Evolutionary conservation across 2,329 filamentous ascomycete genomes (phyloP).

Genomic region (Fusarium palustre): DNA sequence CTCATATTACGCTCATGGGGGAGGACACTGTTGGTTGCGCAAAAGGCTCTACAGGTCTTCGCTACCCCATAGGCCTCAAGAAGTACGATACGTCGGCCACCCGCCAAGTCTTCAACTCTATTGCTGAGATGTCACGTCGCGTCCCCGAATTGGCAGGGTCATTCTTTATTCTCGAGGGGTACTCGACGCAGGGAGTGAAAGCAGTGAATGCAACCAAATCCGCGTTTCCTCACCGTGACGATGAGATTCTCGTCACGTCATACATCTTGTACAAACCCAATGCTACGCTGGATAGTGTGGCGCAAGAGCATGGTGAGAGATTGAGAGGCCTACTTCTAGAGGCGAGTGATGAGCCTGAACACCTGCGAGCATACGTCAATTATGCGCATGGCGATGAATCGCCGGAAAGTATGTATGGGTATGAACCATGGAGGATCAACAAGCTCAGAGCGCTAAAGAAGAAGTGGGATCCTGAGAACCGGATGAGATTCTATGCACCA

Average conservation of each 20-base stretch:
- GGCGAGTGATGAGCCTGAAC: conserved; percentile 20
- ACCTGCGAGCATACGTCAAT: conserved; percentile 32
- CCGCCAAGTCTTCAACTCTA: conserved; percentile 48
- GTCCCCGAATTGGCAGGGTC: conserved; percentile 34
- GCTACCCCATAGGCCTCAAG: conserved; percentile 58
- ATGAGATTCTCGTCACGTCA: conserved; percentile 24
- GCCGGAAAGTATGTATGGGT: conserved; percentile 19
- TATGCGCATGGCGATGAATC: conserved; percentile 34
- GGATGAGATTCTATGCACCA: conserved; percentile 45
- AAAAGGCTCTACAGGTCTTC: conserved; percentile 55
- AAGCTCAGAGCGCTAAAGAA: conserved; percentile 58
- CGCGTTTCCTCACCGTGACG: conserved; percentile 30
- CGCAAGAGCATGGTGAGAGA: conserved; percentile 24
- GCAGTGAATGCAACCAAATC: conserved; percentile 7
- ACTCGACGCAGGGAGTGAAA: conserved; percentile 48
- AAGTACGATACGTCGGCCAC: conserved; percentile 50
- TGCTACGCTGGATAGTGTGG: conserved; percentile 5
- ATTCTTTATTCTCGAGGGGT: conserved; percentile 67
- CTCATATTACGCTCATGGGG: conserved; percentile 55
- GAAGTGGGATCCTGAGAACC: conserved; percentile 58
- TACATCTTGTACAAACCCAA: conserved; percentile 32
- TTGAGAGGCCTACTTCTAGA: conserved; percentile 13
- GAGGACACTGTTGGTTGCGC: conserved; percentile 54
- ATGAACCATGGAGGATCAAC: conserved; percentile 54
- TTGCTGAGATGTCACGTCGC: conserved; percentile 38